Evolutionary conservation across 331 rosid species (phyloP).

Genomic region (Arachis monticola): DNA sequence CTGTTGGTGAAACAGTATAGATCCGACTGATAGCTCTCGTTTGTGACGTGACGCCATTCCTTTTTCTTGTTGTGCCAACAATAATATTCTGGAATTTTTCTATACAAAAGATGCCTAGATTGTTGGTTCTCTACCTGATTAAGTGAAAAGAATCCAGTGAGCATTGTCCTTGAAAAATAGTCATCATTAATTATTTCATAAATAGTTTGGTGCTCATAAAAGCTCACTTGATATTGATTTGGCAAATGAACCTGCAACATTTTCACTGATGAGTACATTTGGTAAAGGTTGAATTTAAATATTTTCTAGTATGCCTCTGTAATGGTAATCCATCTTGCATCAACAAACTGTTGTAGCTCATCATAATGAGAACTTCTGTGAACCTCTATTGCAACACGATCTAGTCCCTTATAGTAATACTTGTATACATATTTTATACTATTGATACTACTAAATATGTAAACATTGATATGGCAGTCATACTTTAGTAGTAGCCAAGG

Average conservation of each 20-base stretch:
- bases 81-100: neutral
- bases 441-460: no score
- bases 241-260: neutral
- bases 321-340: neutral
- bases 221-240: neutral
- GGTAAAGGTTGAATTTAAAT: no score
- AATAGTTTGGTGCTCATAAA: neutral
- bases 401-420: neutral
- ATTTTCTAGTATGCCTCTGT: no score
- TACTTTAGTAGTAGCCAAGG: no score
- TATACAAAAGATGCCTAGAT: neutral
- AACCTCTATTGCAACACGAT: neutral
- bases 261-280: no score
- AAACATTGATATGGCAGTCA: no score
- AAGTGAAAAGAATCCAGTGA: neutral
- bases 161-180: neutral
- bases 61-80: no score
- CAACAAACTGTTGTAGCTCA: neutral
- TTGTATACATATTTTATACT: constrained; percentile 5
- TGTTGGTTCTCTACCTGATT: neutral
- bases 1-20: no score
- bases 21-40: no score
- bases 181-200: neutral
- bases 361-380: no score
- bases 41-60: no score